phyloP scores from a whole-genome alignment of 345 rosid species.

The Aethionema arabicum region DNA sequence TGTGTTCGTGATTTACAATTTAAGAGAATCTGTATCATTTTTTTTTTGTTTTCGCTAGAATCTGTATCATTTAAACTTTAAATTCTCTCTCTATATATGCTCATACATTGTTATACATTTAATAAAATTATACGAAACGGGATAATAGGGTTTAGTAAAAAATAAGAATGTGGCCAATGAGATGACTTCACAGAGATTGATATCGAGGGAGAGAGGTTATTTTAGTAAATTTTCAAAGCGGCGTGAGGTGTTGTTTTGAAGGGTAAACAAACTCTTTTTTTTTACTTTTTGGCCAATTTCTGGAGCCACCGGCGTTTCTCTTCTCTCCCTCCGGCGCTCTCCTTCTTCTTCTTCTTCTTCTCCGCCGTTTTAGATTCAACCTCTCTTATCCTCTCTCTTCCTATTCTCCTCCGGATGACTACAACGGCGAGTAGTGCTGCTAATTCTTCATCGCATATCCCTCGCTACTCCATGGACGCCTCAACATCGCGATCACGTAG shows the following conservation, averaged over 20 bases:
- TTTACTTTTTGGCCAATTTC: background rate
- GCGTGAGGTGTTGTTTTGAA: background rate
- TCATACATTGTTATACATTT: no score
- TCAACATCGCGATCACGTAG: constrained; percentile 25
- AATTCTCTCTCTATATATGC: no score
- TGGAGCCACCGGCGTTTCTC: constrained; percentile 14
- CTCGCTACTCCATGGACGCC: constrained; percentile 25
- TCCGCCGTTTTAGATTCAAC: background rate
- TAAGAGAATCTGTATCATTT: no score
- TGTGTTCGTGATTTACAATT: no score
- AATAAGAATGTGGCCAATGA: no score
- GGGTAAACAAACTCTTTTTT: background rate
- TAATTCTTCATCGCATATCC: constrained; percentile 11
- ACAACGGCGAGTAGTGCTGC: constrained; percentile 23
- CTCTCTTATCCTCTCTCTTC: background rate
- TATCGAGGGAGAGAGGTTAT: no score
- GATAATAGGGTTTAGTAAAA: no score
- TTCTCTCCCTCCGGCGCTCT: background rate
- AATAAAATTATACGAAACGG: no score
- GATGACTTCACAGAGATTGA: no score
- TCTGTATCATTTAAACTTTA: no score
- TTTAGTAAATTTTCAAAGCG: no score
- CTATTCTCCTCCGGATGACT: constrained; percentile 22
- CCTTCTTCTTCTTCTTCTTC: background rate
- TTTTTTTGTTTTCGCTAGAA: no score